phyloP scores from a whole-genome alignment of 2,329 filamentous ascomycete genomes.

The Clarireedia monteithiana region DNA sequence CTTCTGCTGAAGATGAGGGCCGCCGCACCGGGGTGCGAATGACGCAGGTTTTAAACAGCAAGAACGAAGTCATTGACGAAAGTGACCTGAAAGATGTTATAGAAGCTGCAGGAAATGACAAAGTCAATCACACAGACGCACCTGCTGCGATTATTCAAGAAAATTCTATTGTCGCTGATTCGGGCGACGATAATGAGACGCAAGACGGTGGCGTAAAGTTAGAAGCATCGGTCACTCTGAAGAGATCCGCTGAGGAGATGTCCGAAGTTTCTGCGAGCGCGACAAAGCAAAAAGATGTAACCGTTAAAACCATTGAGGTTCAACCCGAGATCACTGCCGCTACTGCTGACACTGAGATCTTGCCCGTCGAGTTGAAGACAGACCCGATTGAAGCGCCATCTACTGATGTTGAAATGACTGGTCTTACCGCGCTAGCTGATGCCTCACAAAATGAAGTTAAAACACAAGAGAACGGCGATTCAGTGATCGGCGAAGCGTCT shows the following conservation, averaged over 20 bases:
- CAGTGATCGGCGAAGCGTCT: neutral
- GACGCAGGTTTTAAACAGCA: conserved; percentile 6
- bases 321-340: neutral
- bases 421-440: neutral
- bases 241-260: conserved; percentile 11
- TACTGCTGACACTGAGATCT: neutral
- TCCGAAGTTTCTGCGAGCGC: conserved; percentile 6
- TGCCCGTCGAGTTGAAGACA: neutral
- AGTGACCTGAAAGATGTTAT: neutral
- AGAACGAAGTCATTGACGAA: conserved; percentile 1
- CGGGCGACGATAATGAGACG: neutral
- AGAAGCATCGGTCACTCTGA: neutral
- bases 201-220: conserved; percentile 7
- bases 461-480: neutral
- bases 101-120: neutral
- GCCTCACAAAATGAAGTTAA: neutral
- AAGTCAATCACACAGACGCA: neutral
- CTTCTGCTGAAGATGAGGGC: conserved; percentile 25
- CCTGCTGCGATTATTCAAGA: neutral
- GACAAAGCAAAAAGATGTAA: neutral
- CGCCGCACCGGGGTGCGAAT: conserved; percentile 18
- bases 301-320: neutral
- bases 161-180: neutral
- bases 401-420: neutral
- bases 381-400: neutral